These are phyloP conservation scores for Vinca minor DNA, from an alignment of 257 asterid species.

Conservation along the genomic window DNA sequence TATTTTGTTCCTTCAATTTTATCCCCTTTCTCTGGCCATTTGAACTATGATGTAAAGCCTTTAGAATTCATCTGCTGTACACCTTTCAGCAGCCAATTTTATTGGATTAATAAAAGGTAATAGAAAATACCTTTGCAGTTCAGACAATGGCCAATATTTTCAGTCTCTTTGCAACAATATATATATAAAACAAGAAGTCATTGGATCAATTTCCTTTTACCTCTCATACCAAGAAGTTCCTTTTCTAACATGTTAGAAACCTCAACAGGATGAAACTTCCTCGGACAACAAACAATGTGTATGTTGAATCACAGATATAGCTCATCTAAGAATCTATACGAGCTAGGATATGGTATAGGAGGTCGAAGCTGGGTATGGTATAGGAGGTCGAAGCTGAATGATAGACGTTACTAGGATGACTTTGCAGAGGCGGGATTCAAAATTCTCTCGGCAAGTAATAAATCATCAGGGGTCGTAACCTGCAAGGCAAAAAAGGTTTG, in stretches of 20 bases:
- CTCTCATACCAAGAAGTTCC: neutral
- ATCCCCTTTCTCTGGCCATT: too few species aligned
- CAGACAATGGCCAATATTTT: neutral
- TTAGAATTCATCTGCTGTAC: too few species aligned
- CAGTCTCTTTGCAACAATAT: neutral
- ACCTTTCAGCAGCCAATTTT: too few species aligned
- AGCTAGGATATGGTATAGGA: too few species aligned
- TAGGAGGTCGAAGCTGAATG: neutral
- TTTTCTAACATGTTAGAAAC: neutral
- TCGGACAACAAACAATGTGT: neutral
- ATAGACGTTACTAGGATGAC: neutral
- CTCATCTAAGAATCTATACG: neutral
- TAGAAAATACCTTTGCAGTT: too few species aligned
- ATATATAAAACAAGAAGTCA: neutral
- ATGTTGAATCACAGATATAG: neutral
- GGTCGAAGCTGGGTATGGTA: neutral
- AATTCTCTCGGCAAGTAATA: slow-evolving; percentile 90
- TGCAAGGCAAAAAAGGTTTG: slow-evolving; percentile 26
- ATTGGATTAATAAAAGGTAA: too few species aligned
- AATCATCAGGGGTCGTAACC: slow-evolving; percentile 96
- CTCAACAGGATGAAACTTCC: neutral
- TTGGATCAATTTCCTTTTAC: too few species aligned
- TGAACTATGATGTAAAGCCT: too few species aligned
- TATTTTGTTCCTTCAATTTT: too few species aligned
- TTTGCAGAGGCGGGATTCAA: slow-evolving; percentile 35